Evolutionary conservation across 164 flowering plant genomes (phyloP), one percentile per base, ranked within the genome.

Genomic region (Vitis amurensis): DNA sequence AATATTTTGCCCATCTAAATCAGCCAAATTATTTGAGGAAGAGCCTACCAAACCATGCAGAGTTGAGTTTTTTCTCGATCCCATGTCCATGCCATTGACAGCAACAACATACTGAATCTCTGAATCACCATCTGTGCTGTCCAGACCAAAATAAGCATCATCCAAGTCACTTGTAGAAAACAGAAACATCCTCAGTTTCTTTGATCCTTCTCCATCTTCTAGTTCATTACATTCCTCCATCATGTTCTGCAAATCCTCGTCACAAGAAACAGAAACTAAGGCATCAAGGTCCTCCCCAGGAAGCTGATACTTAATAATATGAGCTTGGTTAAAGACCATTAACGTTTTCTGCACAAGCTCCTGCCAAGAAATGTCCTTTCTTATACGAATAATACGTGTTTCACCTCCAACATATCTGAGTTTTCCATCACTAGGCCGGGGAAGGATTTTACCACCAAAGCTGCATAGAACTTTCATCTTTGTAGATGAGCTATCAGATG

Each of bases 251-350:
- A 81, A 61, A 74, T 83, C 86, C 71, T 79, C 86, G 59, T 81
- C 82, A 64, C 77, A 81, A 48, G 85, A 81, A 8, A 84, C 79
- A 63, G 83, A 80, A 29, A 80, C 82, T 63, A 82, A 75, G 2
- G 85, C 84, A 77, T 84, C 88, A 68, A 84, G 82, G 68, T 84
- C 88, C 74, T 82, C 85, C 8, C 85, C 88, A 44, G 85, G 85
- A 51, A 84, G 80, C 74, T 82, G 88, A 78, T 84, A 84, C 59
- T 78, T 84, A 1, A 84, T 71, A 13, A 67, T 71, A 75, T 71
- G 65, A 61, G 68, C n/a, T 73, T 76, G 79, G 49, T 67, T 63
- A 68, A 76, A 82, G 23, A 84, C 77, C 48, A 69, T 55, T 44
- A 71, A 67, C 10, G 74, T 66, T 71, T 78, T 82, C 73, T 74